Conservation (phyloP, 2,329 filamentous ascomycete genomes). For the Trichoderma sp. region DNA sequence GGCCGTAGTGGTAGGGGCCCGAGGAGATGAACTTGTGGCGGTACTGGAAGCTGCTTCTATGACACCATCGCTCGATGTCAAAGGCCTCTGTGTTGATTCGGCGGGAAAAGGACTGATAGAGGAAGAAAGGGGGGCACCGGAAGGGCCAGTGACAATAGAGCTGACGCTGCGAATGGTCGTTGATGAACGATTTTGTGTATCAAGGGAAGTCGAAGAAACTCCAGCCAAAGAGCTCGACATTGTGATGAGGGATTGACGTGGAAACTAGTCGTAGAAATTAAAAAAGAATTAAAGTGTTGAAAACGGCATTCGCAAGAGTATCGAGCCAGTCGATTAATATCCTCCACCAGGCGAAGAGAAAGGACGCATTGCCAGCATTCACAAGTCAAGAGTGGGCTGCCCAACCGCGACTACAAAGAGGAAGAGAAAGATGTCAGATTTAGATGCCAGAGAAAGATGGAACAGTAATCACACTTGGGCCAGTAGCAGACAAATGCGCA, state of each 20-base stretch:
- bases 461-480: neutral
- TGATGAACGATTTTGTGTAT: constrained; percentile 47
- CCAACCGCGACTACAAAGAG: constrained; percentile 4
- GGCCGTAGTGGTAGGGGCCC: neutral
- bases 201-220: constrained; percentile 55
- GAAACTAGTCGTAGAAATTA: constrained; percentile 50
- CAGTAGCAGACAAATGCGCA: neutral
- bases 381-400: neutral
- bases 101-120: constrained; percentile 15
- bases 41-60: neutral
- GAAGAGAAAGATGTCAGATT: neutral
- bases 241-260: constrained; percentile 36
- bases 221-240: constrained; percentile 50
- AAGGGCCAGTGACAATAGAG: neutral
- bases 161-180: constrained; percentile 25
- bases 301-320: neutral
- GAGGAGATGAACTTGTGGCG: neutral
- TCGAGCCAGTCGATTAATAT: neutral
- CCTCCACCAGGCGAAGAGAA: neutral
- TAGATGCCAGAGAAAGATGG: neutral
- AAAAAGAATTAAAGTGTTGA: constrained; percentile 12
- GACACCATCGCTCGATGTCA: neutral
- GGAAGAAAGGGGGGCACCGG: neutral
- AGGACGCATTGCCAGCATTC: constrained; percentile 14
- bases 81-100: neutral